Evolutionary conservation across 2,329 filamentous ascomycete genomes (phyloP), one percentile per base, ranked within the genome.

Genomic region (Fusarium mundagurra): DNA sequence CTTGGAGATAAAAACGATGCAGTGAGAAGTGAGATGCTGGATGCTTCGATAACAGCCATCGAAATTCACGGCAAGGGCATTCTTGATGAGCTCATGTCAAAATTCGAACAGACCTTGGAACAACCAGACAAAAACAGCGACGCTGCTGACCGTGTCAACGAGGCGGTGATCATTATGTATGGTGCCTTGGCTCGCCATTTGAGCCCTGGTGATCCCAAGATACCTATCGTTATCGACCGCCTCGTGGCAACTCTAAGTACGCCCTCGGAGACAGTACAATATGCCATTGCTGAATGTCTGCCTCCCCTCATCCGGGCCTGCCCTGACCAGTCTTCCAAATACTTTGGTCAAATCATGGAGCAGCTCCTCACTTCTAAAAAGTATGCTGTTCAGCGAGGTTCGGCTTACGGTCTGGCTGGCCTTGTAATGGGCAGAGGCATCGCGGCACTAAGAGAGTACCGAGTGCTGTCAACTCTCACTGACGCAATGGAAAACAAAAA

Each of bases 121-220:
- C 92, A 91, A 6, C 93, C 95, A 6, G 94, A 96, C 81, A 94
- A 93, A 80, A 92, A 91, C 65, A 95, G 92, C 2, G 91, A 95
- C 75, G 90, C 92, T 61, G 92, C 94, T 24, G 97, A 99, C 82
- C 90, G 94, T 68, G 93, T 98, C 72, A 98, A 98, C 77, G 96
- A 99, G 84, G 96, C 97, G 24, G 95, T 99, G 60, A 95, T 99
- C 76, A 96, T 99, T 77, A 92, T 99, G 81, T 99, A 99, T 78
- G 96, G 96, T 81, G 96, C 97, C 59, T 86, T 99, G 43, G 96
- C 95, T 48, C 91, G 94, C 59, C 96, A 99, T 85, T 85, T 99
- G 67, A 90, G 93, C 75, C 84, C 91, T 13, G 94, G 95, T n/a
- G 96, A 99, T 81, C 85, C 91, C 74, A 95, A 97, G 78, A 90